phyloP scores from a whole-genome alignment of 805 yeast genomes.

The Saturnispora galanensis region DNA sequence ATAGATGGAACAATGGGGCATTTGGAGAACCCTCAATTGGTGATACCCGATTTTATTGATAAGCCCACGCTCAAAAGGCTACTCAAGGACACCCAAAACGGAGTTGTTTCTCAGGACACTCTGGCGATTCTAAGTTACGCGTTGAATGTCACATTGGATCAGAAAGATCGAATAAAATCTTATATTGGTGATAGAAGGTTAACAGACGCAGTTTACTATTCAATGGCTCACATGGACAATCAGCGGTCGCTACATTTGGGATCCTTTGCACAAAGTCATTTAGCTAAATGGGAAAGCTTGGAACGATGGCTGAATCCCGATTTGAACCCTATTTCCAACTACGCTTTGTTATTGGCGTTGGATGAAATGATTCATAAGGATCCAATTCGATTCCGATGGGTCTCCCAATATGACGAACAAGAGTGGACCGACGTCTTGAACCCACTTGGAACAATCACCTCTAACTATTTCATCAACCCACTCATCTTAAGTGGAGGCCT shows the following conservation, averaged over 20 bases:
- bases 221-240: constrained; percentile 8
- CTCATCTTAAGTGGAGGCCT: constrained; percentile 9
- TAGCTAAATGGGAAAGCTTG: neutral
- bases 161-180: constrained; percentile 2
- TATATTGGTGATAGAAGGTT: constrained; percentile 6
- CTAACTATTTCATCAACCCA: constrained; percentile 18
- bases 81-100: neutral
- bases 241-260: constrained; percentile 11
- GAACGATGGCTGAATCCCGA: constrained; percentile 6
- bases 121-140: constrained; percentile 5
- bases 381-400: constrained; percentile 20
- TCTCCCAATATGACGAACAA: no score
- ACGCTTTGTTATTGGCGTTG: constrained; percentile 13
- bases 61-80: neutral
- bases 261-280: neutral
- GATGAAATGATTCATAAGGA: constrained; percentile 20
- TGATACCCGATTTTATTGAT: constrained; percentile 11
- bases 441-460: constrained; percentile 16
- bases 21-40: no score
- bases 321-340: constrained; percentile 2
- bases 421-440: constrained; percentile 14
- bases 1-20: no score
- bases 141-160: constrained; percentile 10
- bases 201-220: constrained; percentile 7
- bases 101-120: neutral